Evolutionary conservation across 192 early-diverging fungal genomes (phyloP), one percentile per base, ranked within the genome.

Genomic region (Coemansia sp.): DNA sequence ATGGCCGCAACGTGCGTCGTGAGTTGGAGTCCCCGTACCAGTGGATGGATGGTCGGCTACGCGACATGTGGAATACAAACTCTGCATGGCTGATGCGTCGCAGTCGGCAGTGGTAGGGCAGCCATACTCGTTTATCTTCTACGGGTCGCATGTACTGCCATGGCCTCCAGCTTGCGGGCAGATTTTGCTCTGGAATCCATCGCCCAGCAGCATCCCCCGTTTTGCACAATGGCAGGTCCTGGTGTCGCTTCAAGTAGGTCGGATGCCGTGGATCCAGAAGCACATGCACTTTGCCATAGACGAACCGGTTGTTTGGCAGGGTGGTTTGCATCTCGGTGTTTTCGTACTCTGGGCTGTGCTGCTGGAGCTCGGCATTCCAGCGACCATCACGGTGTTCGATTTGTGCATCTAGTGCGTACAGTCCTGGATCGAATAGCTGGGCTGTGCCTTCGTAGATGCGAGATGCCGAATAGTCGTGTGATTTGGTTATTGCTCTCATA

Each of bases 1-100:
- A 54, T 15, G 64, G 62, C 31, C 63, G 45, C 18, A 73, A 17
- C 5, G 70, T 63, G 30, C 70, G 54, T 6, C 70, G 58, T 11
- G 70, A 73, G 48, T 73, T 73, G 2, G 70, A 73, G 52, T 73
- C 70, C 11, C 70, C 70, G 45, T 59, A 73, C 70, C 70, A 73
- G 41, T 73, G 70, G 23, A 73, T 48, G 1, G 64, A 57, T 12
- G 63, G 56, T 21, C 53, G 46, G 15, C 0, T 23, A 8, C 16
- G 28, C 11, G 62, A 58, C 63, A 65, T 66, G 39, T 63, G 59
- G 55, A 58, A 58, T 3, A 51, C 53, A 51, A 73, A 73, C 48
- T 73, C 60, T 0, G 59, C 44, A 26, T 73, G 47, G 51, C 55
- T 62, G 32, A 73, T 58, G 3, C 55, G 58, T 2, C 64, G 70